Conservation (phyloP, 176 grass and related monocot genomes). For the Ensete ventricosum region DNA sequence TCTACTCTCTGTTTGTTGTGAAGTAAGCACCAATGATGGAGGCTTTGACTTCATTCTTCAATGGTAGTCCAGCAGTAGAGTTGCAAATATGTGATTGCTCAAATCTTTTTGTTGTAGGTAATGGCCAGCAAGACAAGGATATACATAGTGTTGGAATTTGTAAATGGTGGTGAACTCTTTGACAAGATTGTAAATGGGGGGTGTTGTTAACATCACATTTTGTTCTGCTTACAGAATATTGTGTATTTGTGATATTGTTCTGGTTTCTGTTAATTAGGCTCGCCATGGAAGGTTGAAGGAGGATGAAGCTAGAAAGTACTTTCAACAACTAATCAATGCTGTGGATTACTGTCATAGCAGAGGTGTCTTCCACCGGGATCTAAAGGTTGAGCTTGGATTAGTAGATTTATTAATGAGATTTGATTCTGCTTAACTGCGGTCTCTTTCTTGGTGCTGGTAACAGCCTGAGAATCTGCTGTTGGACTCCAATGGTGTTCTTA, state of each 20-base stretch:
- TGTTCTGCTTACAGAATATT: neutral
- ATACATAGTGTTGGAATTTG: constrained; percentile 93
- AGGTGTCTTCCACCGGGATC: constrained; percentile 87
- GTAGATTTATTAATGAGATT: neutral
- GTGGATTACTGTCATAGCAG: constrained; percentile 99
- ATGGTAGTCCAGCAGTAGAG: neutral
- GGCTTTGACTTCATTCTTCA: neutral
- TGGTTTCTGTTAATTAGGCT: constrained; percentile 29
- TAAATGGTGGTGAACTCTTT: constrained; percentile 87
- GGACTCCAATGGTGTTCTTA: constrained; percentile 66
- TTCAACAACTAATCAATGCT: constrained; percentile 90
- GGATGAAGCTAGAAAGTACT: constrained; percentile 95
- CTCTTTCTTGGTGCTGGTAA: constrained; percentile 6
- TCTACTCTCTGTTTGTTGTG: neutral
- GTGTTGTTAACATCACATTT: neutral
- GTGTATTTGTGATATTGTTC: constrained; percentile 13
- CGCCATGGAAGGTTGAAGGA: constrained; percentile 73
- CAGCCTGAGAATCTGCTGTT: constrained; percentile 94
- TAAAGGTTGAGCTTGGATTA: constrained; percentile 46
- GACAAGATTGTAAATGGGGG: constrained; percentile 81
- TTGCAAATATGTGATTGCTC: neutral
- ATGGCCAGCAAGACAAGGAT: constrained; percentile 99
- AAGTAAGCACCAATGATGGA: too few relatives aligned
- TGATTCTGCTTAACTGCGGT: constrained; percentile 2
- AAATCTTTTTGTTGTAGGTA: constrained; percentile 43